phyloP scores from a whole-genome alignment of 139 green algal genomes.

The Chlamydomonas eustigma region DNA sequence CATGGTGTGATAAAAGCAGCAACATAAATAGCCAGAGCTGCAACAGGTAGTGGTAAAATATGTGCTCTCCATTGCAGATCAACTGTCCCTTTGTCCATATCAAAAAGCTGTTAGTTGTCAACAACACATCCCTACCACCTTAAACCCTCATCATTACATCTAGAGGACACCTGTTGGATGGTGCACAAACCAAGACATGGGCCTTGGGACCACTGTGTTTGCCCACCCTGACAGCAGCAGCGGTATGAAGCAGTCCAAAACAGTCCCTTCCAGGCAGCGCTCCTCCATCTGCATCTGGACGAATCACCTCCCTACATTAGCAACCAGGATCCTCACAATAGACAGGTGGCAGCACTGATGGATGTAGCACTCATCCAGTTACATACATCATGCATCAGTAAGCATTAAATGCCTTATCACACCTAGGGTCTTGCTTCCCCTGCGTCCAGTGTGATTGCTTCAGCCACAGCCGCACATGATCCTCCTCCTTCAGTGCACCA shows the following conservation, averaged over 20 bases:
- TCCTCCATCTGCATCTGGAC: not conserved
- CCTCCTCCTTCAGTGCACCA: not conserved
- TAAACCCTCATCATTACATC: not conserved
- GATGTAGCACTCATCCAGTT: too few relatives aligned
- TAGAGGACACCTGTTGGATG: conserved; percentile 66
- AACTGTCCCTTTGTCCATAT: too few relatives aligned
- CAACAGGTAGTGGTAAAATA: too few relatives aligned
- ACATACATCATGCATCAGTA: too few relatives aligned
- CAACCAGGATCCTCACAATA: too few relatives aligned
- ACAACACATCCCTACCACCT: not conserved
- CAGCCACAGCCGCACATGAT: conserved; percentile 28
- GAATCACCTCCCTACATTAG: not conserved
- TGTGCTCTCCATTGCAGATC: too few relatives aligned
- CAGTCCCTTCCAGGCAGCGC: conserved; percentile 12
- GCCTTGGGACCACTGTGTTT: conserved; percentile 43
- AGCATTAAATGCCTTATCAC: too few relatives aligned
- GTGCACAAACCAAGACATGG: conserved; percentile 85
- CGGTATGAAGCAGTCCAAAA: conserved; percentile 31
- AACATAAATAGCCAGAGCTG: too few relatives aligned
- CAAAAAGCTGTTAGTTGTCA: too few relatives aligned
- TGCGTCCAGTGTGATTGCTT: conserved; percentile 38
- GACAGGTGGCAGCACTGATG: too few relatives aligned
- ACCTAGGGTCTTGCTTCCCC: conserved; percentile 15
- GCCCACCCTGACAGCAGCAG: conserved; percentile 27
- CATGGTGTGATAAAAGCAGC: too few relatives aligned